Conservation (phyloP, 2,329 filamentous ascomycete genomes). For the Thelonectria blattea region DNA sequence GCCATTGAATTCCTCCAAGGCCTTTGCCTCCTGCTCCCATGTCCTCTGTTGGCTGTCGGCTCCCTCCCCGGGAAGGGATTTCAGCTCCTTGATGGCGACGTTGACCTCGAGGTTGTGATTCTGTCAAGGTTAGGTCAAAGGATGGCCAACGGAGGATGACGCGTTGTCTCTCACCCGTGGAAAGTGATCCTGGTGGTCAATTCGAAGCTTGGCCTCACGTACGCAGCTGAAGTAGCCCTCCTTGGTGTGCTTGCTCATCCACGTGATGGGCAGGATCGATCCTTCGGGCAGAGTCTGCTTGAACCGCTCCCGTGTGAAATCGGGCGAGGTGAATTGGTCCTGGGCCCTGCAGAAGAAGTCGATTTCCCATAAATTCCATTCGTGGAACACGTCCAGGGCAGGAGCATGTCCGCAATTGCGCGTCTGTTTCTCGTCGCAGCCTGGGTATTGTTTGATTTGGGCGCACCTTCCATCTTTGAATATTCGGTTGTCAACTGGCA, state of each 20-base stretch:
- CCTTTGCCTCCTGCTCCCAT: slow-evolving; percentile 9
- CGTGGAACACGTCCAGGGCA: slow-evolving; percentile 2
- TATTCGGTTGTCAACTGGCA: slow-evolving; percentile 11
- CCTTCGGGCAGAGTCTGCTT: not conserved
- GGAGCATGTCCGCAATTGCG: not conserved
- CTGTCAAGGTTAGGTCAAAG: no score
- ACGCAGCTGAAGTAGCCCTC: slow-evolving; percentile 26
- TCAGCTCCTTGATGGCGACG: slow-evolving; percentile 26
- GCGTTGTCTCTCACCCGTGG: no score
- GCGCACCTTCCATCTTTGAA: not conserved
- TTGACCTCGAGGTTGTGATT: not conserved
- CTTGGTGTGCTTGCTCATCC: not conserved
- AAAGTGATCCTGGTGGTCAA: slow-evolving; percentile 6
- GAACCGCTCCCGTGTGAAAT: not conserved
- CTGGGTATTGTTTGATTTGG: not conserved
- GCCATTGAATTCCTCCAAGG: slow-evolving; percentile 16
- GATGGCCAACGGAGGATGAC: no score
- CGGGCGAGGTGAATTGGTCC: slow-evolving; percentile 11
- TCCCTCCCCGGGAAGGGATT: not conserved
- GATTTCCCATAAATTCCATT: no score
- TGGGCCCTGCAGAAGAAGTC: slow-evolving; percentile 8
- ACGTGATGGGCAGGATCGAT: slow-evolving; percentile 12
- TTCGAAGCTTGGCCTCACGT: slow-evolving; percentile 12
- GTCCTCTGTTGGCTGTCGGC: slow-evolving; percentile 4
- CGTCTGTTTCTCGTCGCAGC: not conserved